phyloP scores from a whole-genome alignment of 148 eudicot genomes.

The Selenicereus undatus region DNA sequence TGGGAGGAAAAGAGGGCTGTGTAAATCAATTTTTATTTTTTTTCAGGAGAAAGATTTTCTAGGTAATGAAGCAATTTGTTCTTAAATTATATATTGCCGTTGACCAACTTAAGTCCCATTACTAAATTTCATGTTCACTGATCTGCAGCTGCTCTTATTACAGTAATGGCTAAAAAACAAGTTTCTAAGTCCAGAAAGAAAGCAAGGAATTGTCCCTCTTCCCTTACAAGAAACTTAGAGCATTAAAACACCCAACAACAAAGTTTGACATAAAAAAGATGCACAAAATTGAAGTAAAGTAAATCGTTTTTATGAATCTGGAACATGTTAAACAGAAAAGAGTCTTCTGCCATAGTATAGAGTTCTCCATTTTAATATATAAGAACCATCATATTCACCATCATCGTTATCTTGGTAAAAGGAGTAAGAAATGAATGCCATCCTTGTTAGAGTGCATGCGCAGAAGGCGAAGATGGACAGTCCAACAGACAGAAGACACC shows the following conservation, averaged over 20 bases:
- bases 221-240: background rate
- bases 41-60: too few species aligned
- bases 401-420: background rate
- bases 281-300: conserved; percentile 18
- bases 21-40: too few species aligned
- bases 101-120: too few species aligned
- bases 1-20: too few species aligned
- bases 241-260: conserved; percentile 1
- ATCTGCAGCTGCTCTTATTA: background rate
- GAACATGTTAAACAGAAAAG: background rate
- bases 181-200: conserved; percentile 5
- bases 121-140: background rate
- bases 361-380: conserved; percentile 7
- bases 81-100: too few species aligned
- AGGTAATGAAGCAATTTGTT: too few species aligned
- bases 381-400: background rate
- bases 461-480: conserved; percentile 7
- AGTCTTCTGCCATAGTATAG: background rate
- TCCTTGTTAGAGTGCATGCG: conserved; percentile 16
- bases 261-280: conserved; percentile 25
- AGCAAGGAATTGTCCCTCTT: conserved; percentile 28
- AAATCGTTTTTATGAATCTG: conserved; percentile 11
- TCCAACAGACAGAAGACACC: conserved; percentile 7
- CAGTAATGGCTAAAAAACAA: conserved; percentile 9
- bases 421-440: background rate